Evolutionary conservation across 768 basidiomycete species (phyloP).

Genomic region (Boletus subcaerulescens): DNA sequence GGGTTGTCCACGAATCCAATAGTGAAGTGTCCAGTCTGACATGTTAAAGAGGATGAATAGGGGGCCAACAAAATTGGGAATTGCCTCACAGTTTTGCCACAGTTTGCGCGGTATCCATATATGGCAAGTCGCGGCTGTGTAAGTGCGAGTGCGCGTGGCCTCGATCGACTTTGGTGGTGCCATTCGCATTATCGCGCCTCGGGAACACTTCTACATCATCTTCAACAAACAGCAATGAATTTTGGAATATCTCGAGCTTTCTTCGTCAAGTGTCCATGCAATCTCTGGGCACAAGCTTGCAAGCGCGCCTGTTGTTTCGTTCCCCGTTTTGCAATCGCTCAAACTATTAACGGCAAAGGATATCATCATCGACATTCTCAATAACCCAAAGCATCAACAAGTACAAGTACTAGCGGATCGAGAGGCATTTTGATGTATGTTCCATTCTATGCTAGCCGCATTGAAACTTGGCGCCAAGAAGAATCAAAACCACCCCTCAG

Average conservation of each 20-base stretch:
- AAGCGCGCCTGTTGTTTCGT: constrained; percentile 28
- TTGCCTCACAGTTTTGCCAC: too few relatives aligned
- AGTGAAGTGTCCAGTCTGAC: too few relatives aligned
- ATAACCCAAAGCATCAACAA: constrained; percentile 43
- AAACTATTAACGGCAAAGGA: constrained; percentile 50
- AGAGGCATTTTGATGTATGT: constrained; percentile 32
- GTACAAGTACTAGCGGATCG: constrained; percentile 32
- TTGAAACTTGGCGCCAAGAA: constrained; percentile 53
- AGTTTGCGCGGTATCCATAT: too few relatives aligned
- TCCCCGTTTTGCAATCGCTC: constrained; percentile 64
- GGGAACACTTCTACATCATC: too few relatives aligned
- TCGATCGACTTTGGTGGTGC: too few relatives aligned
- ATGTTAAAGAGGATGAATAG: too few relatives aligned
- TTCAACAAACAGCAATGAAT: constrained; percentile 47
- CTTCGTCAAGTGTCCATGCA: constrained; percentile 48
- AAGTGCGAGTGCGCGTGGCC: too few relatives aligned
- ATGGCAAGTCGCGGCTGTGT: too few relatives aligned
- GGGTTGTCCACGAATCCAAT: too few relatives aligned
- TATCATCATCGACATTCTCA: constrained; percentile 29
- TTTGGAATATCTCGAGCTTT: constrained; percentile 70
- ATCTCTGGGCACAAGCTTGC: constrained; percentile 30
- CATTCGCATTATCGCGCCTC: too few relatives aligned
- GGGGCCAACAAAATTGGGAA: too few relatives aligned
- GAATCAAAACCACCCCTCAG: constrained; percentile 37
- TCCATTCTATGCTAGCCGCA: constrained; percentile 57